A percentile compares a stretch with the other conserved stretches of the same genome.
These are phyloP conservation scores for Diaporthe sp. DNA, from an alignment of 2,329 filamentous ascomycete species.

Conservation along the genomic window DNA sequence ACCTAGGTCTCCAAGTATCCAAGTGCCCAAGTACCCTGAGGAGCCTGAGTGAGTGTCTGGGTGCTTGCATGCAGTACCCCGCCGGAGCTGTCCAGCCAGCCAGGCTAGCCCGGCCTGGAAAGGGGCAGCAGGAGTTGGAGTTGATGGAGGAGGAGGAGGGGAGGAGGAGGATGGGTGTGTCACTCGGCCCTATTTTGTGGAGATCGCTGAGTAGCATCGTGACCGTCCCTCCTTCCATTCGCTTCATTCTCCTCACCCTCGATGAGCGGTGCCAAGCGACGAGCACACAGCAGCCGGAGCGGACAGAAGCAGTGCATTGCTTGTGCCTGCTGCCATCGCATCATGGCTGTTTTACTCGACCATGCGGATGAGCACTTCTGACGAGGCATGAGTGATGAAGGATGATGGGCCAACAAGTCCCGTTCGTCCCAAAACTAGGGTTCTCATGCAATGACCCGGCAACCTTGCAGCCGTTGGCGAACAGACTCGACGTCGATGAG, in stretches of 20 bases:
- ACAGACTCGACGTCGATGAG: conserved; percentile 13
- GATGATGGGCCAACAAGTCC: conserved; percentile 22
- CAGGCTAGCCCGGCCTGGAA: background rate
- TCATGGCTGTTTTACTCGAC: conserved; percentile 25
- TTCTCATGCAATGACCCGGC: conserved; percentile 25
- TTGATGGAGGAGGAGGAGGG: background rate
- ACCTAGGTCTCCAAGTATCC: background rate
- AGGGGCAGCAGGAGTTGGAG: too few relatives aligned
- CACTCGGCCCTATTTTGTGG: conserved; percentile 26
- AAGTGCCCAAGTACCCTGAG: background rate
- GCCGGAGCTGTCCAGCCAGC: conserved; percentile 14
- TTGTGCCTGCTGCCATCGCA: conserved; percentile 10
- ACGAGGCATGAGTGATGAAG: conserved; percentile 27
- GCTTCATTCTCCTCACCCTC: background rate
- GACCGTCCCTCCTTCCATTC: background rate
- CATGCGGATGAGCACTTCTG: background rate
- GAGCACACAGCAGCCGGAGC: background rate
- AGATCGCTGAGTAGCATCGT: conserved; percentile 14
- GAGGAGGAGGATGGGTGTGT: conserved; percentile 3
- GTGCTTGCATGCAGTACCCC: conserved; percentile 16
- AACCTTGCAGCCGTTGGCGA: conserved; percentile 31
- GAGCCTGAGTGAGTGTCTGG: background rate
- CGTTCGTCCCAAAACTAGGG: conserved; percentile 26
- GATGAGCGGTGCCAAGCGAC: conserved; percentile 14
- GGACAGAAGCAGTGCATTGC: background rate